A percentile compares a stretch with the other conserved stretches of the same genome.
phyloP scores from a whole-genome alignment of 2,329 filamentous ascomycete species.

The Penicillium sp. region DNA sequence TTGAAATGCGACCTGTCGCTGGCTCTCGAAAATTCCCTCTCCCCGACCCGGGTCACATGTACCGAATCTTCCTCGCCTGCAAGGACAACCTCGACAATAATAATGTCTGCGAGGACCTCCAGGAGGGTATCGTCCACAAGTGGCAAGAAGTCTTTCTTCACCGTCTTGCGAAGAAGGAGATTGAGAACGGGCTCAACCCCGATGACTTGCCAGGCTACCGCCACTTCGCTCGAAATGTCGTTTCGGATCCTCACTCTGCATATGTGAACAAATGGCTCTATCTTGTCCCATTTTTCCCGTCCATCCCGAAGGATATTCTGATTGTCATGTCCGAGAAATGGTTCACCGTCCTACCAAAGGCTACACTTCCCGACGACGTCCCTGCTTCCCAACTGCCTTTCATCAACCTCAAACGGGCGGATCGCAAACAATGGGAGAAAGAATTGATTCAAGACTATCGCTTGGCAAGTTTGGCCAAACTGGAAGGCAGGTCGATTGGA shows the following conservation, averaged over 20 bases:
- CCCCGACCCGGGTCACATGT: slow-evolving; percentile 44
- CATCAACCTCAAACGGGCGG: slow-evolving; percentile 26
- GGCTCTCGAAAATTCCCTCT: slow-evolving; percentile 31
- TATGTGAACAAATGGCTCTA: slow-evolving; percentile 41
- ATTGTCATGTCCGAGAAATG: slow-evolving; percentile 46
- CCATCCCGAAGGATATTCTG: slow-evolving; percentile 39
- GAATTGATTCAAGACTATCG: slow-evolving; percentile 41
- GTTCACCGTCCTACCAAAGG: slow-evolving; percentile 33
- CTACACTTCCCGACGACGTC: slow-evolving; percentile 22
- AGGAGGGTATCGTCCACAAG: slow-evolving; percentile 35
- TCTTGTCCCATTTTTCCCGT: slow-evolving; percentile 38
- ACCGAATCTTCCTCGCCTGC: slow-evolving; percentile 42
- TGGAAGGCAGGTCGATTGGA: slow-evolving; percentile 44
- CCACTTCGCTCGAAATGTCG: slow-evolving; percentile 33
- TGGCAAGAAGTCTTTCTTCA: slow-evolving; percentile 41
- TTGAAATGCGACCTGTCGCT: slow-evolving; percentile 30
- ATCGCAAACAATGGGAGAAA: slow-evolving; percentile 31
- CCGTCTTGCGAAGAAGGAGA: slow-evolving; percentile 29
- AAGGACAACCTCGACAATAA: slow-evolving; percentile 41
- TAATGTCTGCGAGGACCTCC: slow-evolving; percentile 35
- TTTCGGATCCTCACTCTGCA: slow-evolving; percentile 29
- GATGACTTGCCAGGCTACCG: slow-evolving; percentile 42
- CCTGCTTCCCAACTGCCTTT: slow-evolving; percentile 35
- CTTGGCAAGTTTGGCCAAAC: slow-evolving; percentile 40
- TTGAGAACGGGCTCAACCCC: slow-evolving; percentile 19